phyloP scores from a whole-genome alignment of 257 asterid species.

The Verbena officinalis region DNA sequence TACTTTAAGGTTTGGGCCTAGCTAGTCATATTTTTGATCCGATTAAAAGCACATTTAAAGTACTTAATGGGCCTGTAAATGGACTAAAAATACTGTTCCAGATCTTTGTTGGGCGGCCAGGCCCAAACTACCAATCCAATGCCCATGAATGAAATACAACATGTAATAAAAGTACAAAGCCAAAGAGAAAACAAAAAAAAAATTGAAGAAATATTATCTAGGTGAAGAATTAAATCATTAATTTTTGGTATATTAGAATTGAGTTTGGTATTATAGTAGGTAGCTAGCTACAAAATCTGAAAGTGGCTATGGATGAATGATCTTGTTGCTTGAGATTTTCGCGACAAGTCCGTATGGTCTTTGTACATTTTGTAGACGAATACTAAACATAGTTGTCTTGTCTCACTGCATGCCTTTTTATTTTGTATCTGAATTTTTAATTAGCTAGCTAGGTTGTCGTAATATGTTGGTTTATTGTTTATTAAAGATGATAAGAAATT shows the following conservation, averaged over 20 bases:
- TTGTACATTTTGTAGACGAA: neutral
- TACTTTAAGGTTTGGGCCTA: too few relatives aligned
- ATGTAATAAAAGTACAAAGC: too few relatives aligned
- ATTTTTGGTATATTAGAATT: neutral
- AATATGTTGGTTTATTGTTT: constrained; percentile 15
- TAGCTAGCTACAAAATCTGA: constrained; percentile 11
- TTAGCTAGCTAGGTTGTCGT: neutral
- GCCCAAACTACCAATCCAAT: too few relatives aligned
- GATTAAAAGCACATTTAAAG: too few relatives aligned
- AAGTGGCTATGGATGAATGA: constrained; percentile 13
- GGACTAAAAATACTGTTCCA: too few relatives aligned
- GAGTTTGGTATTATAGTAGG: neutral
- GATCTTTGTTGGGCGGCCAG: too few relatives aligned
- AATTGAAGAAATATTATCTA: too few relatives aligned
- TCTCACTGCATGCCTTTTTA: too few relatives aligned
- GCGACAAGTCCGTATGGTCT: constrained; percentile 35
- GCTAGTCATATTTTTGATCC: too few relatives aligned
- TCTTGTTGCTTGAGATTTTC: constrained; percentile 13
- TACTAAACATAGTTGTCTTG: neutral
- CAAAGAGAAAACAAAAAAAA: too few relatives aligned
- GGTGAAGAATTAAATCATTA: neutral
- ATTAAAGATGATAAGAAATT: neutral
- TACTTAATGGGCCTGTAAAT: too few relatives aligned
- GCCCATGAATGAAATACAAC: too few relatives aligned
- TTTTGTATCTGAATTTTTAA: constrained; percentile 1